Evolutionary conservation across 2,329 filamentous ascomycete genomes (phyloP).

Genomic region (Passalora sequoiae): DNA sequence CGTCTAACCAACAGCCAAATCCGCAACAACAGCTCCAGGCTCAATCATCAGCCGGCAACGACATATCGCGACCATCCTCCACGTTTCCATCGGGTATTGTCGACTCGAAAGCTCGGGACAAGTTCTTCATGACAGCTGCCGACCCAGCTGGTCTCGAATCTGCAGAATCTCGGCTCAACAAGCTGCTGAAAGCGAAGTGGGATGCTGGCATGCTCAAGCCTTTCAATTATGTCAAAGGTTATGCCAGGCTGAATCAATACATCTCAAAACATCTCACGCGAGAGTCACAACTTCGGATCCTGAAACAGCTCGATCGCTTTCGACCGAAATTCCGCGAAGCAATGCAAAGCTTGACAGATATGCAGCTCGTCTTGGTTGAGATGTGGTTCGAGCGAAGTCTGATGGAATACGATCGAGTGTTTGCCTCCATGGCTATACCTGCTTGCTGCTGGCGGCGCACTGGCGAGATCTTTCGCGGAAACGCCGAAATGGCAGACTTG

Average conservation of each 20-base stretch:
- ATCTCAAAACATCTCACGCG: conserved; percentile 84
- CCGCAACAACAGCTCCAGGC: conserved; percentile 22
- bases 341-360: conserved; percentile 85
- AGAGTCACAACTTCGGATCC: conserved; percentile 80
- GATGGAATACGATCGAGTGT: conserved; percentile 97
- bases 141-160: conserved; percentile 83
- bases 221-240: conserved; percentile 98
- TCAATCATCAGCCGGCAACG: conserved; percentile 43
- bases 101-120: conserved; percentile 67
- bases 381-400: conserved; percentile 98
- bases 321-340: conserved; percentile 93
- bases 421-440: conserved; percentile 97
- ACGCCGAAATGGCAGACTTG: conserved; percentile 97
- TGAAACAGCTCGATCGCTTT: conserved; percentile 87
- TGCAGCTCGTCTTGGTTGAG: conserved; percentile 90
- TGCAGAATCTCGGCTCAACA: conserved; percentile 91
- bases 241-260: conserved; percentile 81
- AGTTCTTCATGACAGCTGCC: conserved; percentile 92
- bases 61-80: conserved; percentile 58
- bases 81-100: conserved; percentile 47
- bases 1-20: conserved; percentile 22
- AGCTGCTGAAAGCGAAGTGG: conserved; percentile 89
- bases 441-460: conserved; percentile 96
- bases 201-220: conserved; percentile 90
- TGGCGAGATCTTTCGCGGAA: conserved; percentile 93